Evolutionary conservation across 345 rosid species (phyloP).

Genomic region (Populus tremula): DNA sequence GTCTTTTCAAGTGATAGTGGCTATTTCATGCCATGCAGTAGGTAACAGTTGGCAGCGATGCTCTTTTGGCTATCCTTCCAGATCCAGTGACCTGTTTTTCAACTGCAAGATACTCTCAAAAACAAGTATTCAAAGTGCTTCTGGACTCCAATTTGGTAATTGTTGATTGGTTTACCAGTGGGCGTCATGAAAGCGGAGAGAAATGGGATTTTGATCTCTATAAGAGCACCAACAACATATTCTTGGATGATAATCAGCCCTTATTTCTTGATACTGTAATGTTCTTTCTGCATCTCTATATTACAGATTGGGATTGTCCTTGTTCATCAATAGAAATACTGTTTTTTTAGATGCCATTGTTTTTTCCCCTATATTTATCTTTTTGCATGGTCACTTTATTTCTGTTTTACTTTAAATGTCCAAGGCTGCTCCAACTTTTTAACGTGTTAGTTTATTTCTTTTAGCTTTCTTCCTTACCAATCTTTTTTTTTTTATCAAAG

Average conservation of each 20-base stretch:
- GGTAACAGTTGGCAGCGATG: slow-evolving; percentile 68
- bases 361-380: too few species aligned
- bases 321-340: not conserved
- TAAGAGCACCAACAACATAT: slow-evolving; percentile 75
- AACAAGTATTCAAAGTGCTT: slow-evolving; percentile 66
- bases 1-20: slow-evolving; percentile 14
- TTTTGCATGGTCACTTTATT: too few species aligned
- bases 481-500: too few species aligned
- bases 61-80: slow-evolving; percentile 72
- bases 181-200: slow-evolving; percentile 85
- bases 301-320: too few species aligned
- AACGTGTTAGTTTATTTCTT: too few species aligned
- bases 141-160: slow-evolving; percentile 67
- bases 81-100: slow-evolving; percentile 95
- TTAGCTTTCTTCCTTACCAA: too few species aligned
- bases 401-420: too few species aligned
- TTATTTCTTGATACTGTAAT: slow-evolving; percentile 77
- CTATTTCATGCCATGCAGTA: slow-evolving; percentile 43
- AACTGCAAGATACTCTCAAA: slow-evolving; percentile 78
- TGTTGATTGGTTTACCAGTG: slow-evolving; percentile 96
- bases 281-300: not conserved
- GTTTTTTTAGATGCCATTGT: too few species aligned
- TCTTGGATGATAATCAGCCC: slow-evolving; percentile 52
- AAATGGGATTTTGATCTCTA: slow-evolving; percentile 86
- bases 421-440: too few species aligned